A percentile compares a stretch with the other conserved stretches of the same genome.
Evolutionary conservation across 2,329 filamentous ascomycete genomes (phyloP).

Genomic region (Metarhizium sp.): DNA sequence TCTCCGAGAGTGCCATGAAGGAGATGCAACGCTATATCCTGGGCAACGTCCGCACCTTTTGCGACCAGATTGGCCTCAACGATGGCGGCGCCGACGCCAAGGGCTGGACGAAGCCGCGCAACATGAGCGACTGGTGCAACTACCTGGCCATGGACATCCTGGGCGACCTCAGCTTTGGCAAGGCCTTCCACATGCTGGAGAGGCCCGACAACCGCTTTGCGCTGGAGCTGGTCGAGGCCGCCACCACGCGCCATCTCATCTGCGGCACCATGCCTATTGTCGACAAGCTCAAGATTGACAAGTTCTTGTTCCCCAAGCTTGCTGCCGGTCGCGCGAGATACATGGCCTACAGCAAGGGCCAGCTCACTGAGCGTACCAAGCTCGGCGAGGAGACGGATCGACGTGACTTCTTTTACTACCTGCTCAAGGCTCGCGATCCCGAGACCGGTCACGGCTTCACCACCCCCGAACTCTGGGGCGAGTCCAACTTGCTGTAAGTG

Average conservation of each 20-base stretch:
- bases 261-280: slow-evolving; percentile 65
- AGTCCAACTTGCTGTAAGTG: slow-evolving; percentile 56
- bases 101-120: slow-evolving; percentile 48
- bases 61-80: slow-evolving; percentile 41
- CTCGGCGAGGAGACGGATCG: slow-evolving; percentile 57
- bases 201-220: slow-evolving; percentile 54
- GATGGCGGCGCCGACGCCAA: slow-evolving; percentile 35
- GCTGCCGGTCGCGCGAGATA: slow-evolving; percentile 59
- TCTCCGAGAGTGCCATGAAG: slow-evolving; percentile 56
- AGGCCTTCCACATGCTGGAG: slow-evolving; percentile 54
- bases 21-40: slow-evolving; percentile 61
- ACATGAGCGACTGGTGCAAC: slow-evolving; percentile 55
- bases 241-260: slow-evolving; percentile 59
- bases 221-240: slow-evolving; percentile 56
- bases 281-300: slow-evolving; percentile 56
- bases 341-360: slow-evolving; percentile 60
- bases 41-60: slow-evolving; percentile 57
- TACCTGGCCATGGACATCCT: slow-evolving; percentile 55
- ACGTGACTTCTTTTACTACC: slow-evolving; percentile 68
- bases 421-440: slow-evolving; percentile 61
- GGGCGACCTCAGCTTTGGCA: slow-evolving; percentile 51
- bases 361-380: slow-evolving; percentile 57
- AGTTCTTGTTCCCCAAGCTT: slow-evolving; percentile 57
- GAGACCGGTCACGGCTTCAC: slow-evolving; percentile 60
- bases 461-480: slow-evolving; percentile 59